These are phyloP conservation scores for Aspergillus sclerotiicarbonarius DNA, from an alignment of 495 filamentous ascomycete genomes.

Conservation along the genomic window DNA sequence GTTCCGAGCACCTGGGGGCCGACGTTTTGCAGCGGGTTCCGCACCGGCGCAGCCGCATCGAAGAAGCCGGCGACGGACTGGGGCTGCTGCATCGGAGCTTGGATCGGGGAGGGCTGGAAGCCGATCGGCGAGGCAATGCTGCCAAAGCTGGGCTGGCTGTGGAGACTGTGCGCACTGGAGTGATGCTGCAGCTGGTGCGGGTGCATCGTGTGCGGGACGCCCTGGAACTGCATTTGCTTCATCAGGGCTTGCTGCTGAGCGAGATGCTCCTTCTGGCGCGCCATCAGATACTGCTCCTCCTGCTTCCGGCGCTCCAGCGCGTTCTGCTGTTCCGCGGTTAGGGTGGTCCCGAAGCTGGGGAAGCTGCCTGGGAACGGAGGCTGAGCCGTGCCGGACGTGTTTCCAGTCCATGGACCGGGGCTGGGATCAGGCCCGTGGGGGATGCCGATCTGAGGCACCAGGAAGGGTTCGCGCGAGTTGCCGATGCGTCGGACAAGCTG, in stretches of 20 bases:
- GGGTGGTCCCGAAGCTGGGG: conserved; percentile 94
- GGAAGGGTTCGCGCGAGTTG: conserved; percentile 94
- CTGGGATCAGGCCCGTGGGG: conserved; percentile 70
- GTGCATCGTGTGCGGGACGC: conserved; percentile 48
- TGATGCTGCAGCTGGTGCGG: conserved; percentile 78
- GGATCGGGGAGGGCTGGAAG: conserved; percentile 70
- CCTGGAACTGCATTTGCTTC: conserved; percentile 69
- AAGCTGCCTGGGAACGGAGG: conserved; percentile 95
- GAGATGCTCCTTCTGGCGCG: conserved; percentile 89
- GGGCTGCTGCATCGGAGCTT: conserved; percentile 59
- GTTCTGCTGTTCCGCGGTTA: conserved; percentile 97
- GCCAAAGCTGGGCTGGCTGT: conserved; percentile 92
- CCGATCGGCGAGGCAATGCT: conserved; percentile 84
- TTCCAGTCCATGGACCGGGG: conserved; percentile 36
- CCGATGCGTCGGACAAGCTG: conserved; percentile 94
- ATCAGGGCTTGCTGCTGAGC: conserved; percentile 79
- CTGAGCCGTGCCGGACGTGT: conserved; percentile 62
- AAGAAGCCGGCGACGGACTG: conserved; percentile 67
- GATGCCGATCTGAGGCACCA: conserved; percentile 94
- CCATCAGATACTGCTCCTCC: conserved; percentile 95
- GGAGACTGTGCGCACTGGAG: conserved; percentile 88
- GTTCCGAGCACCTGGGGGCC: conserved; percentile 54
- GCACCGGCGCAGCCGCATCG: conserved; percentile 50
- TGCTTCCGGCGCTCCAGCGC: conserved; percentile 94
- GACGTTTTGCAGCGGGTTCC: conserved; percentile 38